A percentile compares a stretch with the other conserved stretches of the same genome.
phyloP scores from a whole-genome alignment of 2,329 filamentous ascomycete species.

The Colletotrichum phormii region DNA sequence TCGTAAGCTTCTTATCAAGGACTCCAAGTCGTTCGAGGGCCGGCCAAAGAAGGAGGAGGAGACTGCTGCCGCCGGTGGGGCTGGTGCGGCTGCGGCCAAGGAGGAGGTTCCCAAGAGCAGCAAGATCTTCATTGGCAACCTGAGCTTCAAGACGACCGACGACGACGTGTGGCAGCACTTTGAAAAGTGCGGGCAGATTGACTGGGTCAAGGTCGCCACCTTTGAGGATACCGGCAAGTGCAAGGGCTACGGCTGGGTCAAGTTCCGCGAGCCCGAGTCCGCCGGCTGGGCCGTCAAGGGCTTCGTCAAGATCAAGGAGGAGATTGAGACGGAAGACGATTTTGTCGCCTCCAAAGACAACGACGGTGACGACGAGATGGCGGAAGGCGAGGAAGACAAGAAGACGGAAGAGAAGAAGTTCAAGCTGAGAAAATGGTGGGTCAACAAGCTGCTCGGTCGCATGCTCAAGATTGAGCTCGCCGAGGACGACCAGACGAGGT shows the following conservation, averaged over 20 bases:
- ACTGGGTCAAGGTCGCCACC: constrained; percentile 88
- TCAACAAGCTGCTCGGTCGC: constrained; percentile 85
- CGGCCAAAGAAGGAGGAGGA: constrained; percentile 75
- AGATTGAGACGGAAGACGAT: constrained; percentile 71
- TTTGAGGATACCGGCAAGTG: constrained; percentile 98
- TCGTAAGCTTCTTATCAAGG: constrained; percentile 91
- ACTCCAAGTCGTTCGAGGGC: constrained; percentile 90
- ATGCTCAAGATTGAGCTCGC: constrained; percentile 91
- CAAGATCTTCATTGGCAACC: constrained; percentile 92
- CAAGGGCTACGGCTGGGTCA: constrained; percentile 97
- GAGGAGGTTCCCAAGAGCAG: constrained; percentile 68
- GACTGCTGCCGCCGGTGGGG: constrained; percentile 41
- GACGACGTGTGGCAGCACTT: constrained; percentile 87
- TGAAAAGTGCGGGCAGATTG: constrained; percentile 83
- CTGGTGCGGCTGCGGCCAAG: constrained; percentile 41
- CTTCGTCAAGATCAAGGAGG: constrained; percentile 78
- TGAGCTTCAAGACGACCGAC: constrained; percentile 84
- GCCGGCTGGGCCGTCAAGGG: constrained; percentile 81
- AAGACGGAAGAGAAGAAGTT: constrained; percentile 57
- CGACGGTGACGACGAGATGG: constrained; percentile 48
- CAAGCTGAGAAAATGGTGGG: constrained; percentile 80
- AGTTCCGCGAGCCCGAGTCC: constrained; percentile 82
- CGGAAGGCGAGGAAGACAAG: constrained; percentile 52
- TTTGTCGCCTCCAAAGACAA: constrained; percentile 64
- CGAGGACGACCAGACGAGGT: constrained; percentile 88